Evolutionary conservation across 78 protist species (phyloP).

Genomic region (Cavenderia fasciculata): DNA sequence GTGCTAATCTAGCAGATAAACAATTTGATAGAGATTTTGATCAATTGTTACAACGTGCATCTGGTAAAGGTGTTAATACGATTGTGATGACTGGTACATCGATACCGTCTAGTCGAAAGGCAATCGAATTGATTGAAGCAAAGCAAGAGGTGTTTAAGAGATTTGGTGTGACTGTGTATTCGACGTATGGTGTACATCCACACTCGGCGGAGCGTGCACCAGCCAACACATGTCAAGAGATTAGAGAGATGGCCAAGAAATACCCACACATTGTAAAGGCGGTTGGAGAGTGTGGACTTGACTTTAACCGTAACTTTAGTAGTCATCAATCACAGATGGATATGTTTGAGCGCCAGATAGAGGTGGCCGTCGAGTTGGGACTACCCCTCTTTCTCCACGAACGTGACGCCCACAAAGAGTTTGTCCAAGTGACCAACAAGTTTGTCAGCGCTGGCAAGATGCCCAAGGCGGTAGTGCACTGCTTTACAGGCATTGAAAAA

Average conservation of each 20-base stretch:
- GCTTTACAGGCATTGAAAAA: constrained; percentile 66
- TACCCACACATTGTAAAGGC: constrained; percentile 31
- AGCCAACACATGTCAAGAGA: neutral
- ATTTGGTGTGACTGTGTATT: constrained; percentile 13
- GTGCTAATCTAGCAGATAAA: constrained; percentile 80
- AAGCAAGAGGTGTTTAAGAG: neutral
- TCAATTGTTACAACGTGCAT: constrained; percentile 13
- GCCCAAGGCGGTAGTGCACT: constrained; percentile 71
- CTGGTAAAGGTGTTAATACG: constrained; percentile 35
- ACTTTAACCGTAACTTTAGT: constrained; percentile 70
- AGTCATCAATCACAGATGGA: constrained; percentile 41
- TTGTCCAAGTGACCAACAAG: constrained; percentile 7
- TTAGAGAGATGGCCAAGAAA: neutral
- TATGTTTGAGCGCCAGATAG: constrained; percentile 65
- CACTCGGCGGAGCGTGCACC: constrained; percentile 68
- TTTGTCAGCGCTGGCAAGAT: constrained; percentile 5
- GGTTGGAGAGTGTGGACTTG: constrained; percentile 83
- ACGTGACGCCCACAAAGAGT: constrained; percentile 65
- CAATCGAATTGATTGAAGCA: constrained; percentile 33
- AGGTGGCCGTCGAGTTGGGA: constrained; percentile 52
- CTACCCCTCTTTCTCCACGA: constrained; percentile 80
- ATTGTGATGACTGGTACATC: constrained; percentile 75
- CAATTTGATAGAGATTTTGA: constrained; percentile 40
- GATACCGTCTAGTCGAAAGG: constrained; percentile 21
- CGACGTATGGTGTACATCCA: constrained; percentile 82